A percentile compares a stretch with the other conserved stretches of the same genome.
Conservation (phyloP, 257 asterid genomes). For the Salvia splendens region DNA sequence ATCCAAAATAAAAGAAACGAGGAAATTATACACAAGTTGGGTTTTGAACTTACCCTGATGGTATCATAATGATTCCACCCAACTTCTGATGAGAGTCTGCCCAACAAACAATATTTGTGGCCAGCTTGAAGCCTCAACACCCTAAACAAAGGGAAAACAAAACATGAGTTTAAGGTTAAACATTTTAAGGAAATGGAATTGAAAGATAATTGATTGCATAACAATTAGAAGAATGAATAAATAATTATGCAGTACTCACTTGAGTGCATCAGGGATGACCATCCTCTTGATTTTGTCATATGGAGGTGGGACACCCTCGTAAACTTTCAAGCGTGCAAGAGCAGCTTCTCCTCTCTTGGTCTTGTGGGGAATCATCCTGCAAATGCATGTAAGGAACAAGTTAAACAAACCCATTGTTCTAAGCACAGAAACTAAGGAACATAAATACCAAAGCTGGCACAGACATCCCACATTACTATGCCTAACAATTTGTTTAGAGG, state of each 20-base stretch:
- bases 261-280: conserved; percentile 87
- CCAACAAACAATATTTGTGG: conserved; percentile 76
- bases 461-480: neutral
- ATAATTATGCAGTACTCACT: conserved; percentile 40
- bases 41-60: conserved; percentile 49
- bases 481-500: neutral
- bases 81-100: conserved; percentile 77
- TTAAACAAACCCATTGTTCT: neutral
- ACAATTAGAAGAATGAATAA: neutral
- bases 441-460: neutral
- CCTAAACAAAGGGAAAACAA: conserved; percentile 35
- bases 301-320: conserved; percentile 70
- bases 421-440: neutral
- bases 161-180: neutral
- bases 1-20: neutral
- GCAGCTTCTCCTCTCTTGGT: conserved; percentile 80
- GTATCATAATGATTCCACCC: conserved; percentile 85
- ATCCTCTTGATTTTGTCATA: conserved; percentile 68
- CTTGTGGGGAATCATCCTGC: conserved; percentile 80
- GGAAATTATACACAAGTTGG: neutral
- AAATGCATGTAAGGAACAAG: neutral
- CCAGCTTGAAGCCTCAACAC: conserved; percentile 91
- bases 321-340: conserved; percentile 69
- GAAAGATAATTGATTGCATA: neutral
- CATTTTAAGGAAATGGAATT: no score